Conservation (phyloP, 2,329 filamentous ascomycete genomes). For the Grosmannia huntii region DNA sequence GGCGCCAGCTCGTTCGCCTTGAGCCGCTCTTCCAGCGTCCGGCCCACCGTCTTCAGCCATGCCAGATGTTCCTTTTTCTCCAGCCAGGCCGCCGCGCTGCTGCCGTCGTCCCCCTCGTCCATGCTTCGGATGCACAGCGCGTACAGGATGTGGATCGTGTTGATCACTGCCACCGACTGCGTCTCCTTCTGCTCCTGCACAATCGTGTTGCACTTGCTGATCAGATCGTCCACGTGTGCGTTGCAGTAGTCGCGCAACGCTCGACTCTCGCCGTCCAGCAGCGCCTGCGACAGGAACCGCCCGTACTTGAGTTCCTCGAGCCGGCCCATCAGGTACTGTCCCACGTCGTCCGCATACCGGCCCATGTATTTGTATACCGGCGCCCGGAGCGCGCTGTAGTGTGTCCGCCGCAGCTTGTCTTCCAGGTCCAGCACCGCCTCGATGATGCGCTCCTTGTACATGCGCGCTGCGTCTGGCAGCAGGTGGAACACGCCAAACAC, state of each 20-base stretch:
- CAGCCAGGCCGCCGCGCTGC: constrained; percentile 59
- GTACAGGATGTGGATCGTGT: constrained; percentile 74
- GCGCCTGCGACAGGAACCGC: constrained; percentile 77
- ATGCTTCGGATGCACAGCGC: constrained; percentile 43
- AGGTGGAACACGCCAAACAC: constrained; percentile 97
- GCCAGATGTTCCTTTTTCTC: constrained; percentile 47
- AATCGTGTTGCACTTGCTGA: constrained; percentile 52
- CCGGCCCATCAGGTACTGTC: constrained; percentile 64
- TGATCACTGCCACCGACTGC: constrained; percentile 58
- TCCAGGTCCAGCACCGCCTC: constrained; percentile 86
- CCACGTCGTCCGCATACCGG: constrained; percentile 79
- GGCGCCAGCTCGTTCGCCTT: constrained; percentile 57
- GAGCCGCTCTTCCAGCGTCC: constrained; percentile 65
- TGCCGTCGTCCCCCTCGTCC: not conserved
- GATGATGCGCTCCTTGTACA: constrained; percentile 82
- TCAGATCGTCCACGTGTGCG: constrained; percentile 58
- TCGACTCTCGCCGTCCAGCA: constrained; percentile 62
- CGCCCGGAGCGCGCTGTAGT: constrained; percentile 80
- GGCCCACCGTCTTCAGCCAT: constrained; percentile 55
- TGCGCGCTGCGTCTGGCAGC: constrained; percentile 77
- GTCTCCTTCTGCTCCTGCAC: constrained; percentile 56
- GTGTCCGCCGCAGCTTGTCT: constrained; percentile 69
- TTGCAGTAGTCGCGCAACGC: constrained; percentile 63
- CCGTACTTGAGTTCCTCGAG: constrained; percentile 80
- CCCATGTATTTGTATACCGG: constrained; percentile 91